Base-by-base conservation (phyloP, 768 basidiomycete species). In the Suillus discolor region DNA sequence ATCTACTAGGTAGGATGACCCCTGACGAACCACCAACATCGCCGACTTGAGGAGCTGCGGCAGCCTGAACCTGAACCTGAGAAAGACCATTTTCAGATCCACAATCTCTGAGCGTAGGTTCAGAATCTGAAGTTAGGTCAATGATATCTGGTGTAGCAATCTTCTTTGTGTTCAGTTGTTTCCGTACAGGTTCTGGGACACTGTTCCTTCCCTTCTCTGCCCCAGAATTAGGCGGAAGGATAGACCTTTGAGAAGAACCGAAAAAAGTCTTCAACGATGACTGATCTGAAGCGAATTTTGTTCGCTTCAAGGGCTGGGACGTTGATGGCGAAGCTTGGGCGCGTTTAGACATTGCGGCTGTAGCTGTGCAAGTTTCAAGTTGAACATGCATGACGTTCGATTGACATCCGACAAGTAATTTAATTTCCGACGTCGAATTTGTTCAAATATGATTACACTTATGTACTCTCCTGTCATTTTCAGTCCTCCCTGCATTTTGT, bases 191-290 rank as follows among this genome's bases (percentile, higher is more conserved):
- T 57, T 25, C 15, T 57, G 25, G 13, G 13, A 16, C 53, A 47
- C 15, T 66, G 6, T 20, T n/a, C 51, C n/a, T 49, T 16, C 28
- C 67, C 34, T 62, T 67, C 16, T 38, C 61, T 39, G n/a, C 59
- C 18, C 8, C 25, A 60, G 59, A 31, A 66, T 54, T 45, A 31
- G 31, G 36, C 53, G 28, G 34, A 28, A n/a, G 16, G n/a, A 20
- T 38, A 25, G 53, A 13, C 38, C 41, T 61, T 12, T 45, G 47
- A 36, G 34, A 42, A 45, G 38, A 25, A 18, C 73, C 71, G 68
- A 75, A 78, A 70, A 77, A 75, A 62, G 68, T 36, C 41, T 75
- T 70, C 8, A 77, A 65, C 45, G 71, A 34, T 25, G 67, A 57
- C 44, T 78, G 75, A 34, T 49, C 57, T 12, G 61, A 15, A 8